Base-by-base conservation (phyloP, 2,329 filamentous ascomycete genomes). In the Colletotrichum acutatum region DNA sequence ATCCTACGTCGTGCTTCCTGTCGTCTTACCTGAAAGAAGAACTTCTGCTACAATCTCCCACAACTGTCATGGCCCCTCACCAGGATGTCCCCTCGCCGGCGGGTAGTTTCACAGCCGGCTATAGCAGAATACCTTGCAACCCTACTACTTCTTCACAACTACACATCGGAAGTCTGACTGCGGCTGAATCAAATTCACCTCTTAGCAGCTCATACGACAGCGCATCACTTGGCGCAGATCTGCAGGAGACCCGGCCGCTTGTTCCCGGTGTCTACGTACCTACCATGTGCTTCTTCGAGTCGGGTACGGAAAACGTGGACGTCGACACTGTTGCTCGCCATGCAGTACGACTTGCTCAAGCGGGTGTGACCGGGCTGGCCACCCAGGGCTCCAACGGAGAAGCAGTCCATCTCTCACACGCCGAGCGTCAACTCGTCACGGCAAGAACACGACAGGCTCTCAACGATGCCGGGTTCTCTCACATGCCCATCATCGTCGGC, bases 341-440 rank as follows among this genome's bases (percentile, higher is more conserved):
- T 79, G 90, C 92, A 49, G 88, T 93, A 65, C 90, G 91, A 77
- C 90, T 96, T n/a, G 93, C 93, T 59, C 87, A 91, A 78, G 90
- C 92, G 32, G 94, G 94, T 75, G 90, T 95, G 54, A 89, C 91
- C 19, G 93, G 93, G 24, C 87, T 96, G 59, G 92, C 93, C 61
- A 94, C 92, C 12, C 93, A 95, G 80, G 94, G 94, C 59, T 94
- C 92, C 79, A 96, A 96, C 79, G 94, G 94, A 77, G 94, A 97
- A 84, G 93, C 94, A 8, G 93, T 95, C 14, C 93, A 95, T 79
- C 87, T 96, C 42, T 91, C 91, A 56, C 91, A 92, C 77, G 85
- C 88, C 28, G 94, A 96, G 83, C 90, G 93, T 72, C 88, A 89
- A 60, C 84, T 90, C 64, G 90, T 96, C 77, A 95, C 92, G 7